A percentile compares a stretch with the other conserved stretches of the same genome.
phyloP scores from a whole-genome alignment of 441 rosid genomes.

The Populus trichocarpa region DNA sequence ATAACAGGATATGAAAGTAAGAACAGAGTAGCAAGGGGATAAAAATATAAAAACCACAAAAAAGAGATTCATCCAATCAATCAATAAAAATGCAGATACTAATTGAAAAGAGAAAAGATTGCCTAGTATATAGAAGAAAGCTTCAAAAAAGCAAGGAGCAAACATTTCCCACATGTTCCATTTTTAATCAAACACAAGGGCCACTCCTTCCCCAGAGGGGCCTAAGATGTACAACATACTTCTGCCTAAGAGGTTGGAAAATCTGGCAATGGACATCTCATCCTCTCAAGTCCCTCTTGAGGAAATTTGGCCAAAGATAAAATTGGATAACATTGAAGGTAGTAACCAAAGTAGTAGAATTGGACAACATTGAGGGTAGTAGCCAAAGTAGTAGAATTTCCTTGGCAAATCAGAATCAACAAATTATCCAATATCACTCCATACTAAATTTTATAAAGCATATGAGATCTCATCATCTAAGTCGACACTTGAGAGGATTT shows the following conservation, averaged over 20 bases:
- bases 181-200: background rate
- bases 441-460: too few relatives aligned
- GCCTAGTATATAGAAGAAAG: background rate
- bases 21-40: background rate
- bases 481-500: background rate
- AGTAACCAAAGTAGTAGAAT: background rate
- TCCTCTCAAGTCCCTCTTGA: background rate
- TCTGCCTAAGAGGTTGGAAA: background rate
- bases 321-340: background rate
- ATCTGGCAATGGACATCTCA: background rate
- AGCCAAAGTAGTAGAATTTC: background rate
- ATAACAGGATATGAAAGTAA: background rate
- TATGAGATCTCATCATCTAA: background rate
- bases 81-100: background rate
- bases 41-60: background rate
- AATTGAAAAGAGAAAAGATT: background rate
- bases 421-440: background rate
- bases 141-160: background rate
- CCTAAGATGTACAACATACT: background rate
- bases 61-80: background rate
- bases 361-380: too few relatives aligned
- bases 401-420: background rate
- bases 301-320: background rate
- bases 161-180: background rate
- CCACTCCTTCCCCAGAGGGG: background rate